Evolutionary conservation across 768 basidiomycete genomes (phyloP).

Genomic region (Termitomyces sp.): DNA sequence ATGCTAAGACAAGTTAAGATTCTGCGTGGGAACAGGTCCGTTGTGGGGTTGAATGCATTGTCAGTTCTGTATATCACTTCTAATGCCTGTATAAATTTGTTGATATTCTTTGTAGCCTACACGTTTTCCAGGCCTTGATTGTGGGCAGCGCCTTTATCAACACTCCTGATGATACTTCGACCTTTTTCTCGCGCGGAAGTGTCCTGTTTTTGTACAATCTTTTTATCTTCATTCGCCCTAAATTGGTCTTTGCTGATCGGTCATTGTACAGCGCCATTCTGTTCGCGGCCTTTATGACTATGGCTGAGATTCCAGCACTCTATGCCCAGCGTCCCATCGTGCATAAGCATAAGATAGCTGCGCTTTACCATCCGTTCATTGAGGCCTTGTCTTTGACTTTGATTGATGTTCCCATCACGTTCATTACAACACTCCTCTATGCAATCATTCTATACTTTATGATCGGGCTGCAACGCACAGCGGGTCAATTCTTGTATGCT

Average conservation of each 20-base stretch:
- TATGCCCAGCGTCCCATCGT: conserved; percentile 62
- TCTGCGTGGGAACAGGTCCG: conserved; percentile 35
- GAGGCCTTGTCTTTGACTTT: conserved; percentile 48
- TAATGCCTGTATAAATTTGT: neutral
- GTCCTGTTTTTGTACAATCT: conserved; percentile 68
- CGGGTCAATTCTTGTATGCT: conserved; percentile 64
- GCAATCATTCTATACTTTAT: conserved; percentile 58
- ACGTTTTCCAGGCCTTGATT: conserved; percentile 46
- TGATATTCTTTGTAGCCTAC: conserved; percentile 33
- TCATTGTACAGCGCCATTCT: conserved; percentile 9
- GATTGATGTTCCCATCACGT: conserved; percentile 59
- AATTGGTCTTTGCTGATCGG: conserved; percentile 6
- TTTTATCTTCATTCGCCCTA: neutral
- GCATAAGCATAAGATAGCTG: conserved; percentile 51
- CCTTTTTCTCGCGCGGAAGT: conserved; percentile 73
- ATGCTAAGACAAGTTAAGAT: conserved; percentile 45
- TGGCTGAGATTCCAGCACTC: conserved; percentile 34
- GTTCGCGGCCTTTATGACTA: conserved; percentile 11
- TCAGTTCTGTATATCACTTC: conserved; percentile 25
- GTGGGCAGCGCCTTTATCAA: conserved; percentile 67
- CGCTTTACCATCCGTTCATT: conserved; percentile 43
- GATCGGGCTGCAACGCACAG: conserved; percentile 52
- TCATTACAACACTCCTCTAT: conserved; percentile 44
- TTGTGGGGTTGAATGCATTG: conserved; percentile 32
- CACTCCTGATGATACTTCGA: conserved; percentile 49